phyloP scores from a whole-genome alignment of 2,329 filamentous ascomycete species.

The Calonectria fujianensis region DNA sequence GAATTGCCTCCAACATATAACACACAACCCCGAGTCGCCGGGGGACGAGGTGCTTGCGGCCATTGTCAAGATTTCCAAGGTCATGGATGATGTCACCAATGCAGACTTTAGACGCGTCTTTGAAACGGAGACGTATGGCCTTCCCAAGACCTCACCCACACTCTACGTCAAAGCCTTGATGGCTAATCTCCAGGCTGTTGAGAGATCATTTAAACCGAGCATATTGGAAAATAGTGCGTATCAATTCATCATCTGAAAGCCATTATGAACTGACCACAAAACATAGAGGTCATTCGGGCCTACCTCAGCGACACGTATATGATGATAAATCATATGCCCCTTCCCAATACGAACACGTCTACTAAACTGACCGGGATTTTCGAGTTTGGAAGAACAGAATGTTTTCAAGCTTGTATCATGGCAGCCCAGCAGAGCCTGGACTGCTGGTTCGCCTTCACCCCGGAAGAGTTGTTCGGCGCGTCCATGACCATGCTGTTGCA shows the following conservation, averaged over 20 bases:
- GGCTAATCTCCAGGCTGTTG: slow-evolving; percentile 14
- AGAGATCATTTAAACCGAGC: slow-evolving; percentile 45
- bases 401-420: slow-evolving; percentile 56
- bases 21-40: slow-evolving; percentile 63
- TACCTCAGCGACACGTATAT: slow-evolving; percentile 62
- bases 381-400: slow-evolving; percentile 48
- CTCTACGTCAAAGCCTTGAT: slow-evolving; percentile 54
- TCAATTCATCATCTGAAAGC: too few relatives aligned
- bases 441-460: slow-evolving; percentile 57
- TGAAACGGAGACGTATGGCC: slow-evolving; percentile 21
- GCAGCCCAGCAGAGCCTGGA: slow-evolving; percentile 54
- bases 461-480: slow-evolving; percentile 54
- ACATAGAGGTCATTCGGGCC: slow-evolving; percentile 59
- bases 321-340: slow-evolving; percentile 61
- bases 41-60: slow-evolving; percentile 68
- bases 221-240: slow-evolving; percentile 57
- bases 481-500: slow-evolving; percentile 54
- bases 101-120: slow-evolving; percentile 45
- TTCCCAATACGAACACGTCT: slow-evolving; percentile 41
- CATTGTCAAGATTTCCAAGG: slow-evolving; percentile 60
- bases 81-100: slow-evolving; percentile 47
- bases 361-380: slow-evolving; percentile 37
- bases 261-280: not conserved
- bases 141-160: slow-evolving; percentile 44
- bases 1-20: slow-evolving; percentile 68